Evolutionary conservation across 331 rosid genomes (phyloP), one percentile per base, ranked within the genome.

Genomic region (Quercus lobata): DNA sequence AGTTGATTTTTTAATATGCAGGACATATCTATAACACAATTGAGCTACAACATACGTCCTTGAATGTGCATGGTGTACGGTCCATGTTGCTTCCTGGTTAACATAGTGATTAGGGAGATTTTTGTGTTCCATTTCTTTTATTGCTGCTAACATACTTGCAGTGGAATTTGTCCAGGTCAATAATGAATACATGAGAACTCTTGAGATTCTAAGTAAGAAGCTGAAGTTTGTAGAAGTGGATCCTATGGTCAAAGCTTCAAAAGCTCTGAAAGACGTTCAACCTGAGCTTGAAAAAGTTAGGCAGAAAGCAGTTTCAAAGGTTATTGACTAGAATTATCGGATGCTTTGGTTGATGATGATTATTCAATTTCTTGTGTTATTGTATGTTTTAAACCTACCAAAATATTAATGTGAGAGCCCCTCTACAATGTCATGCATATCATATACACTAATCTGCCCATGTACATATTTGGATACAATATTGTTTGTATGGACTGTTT

Each of bases 271-370:
- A 82, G 99, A 96, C 84, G 96, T 93, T 81, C 97, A 93, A 78
- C 99, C 97, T 1, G 98, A 96, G 86, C 94, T 93, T 79, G 99
- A 93, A 85, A 95, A 93, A 76, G 98, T 95, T 70, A 75, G 98
- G 61, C 99, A 95, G 83, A 95, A 93, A 82, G 97, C 97, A 71
- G 91, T 93, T 81, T 90, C 29, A 27, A 27, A 93, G 98, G 98
- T 94, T 81, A 73, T 63, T 34, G 32, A 60, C 55, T 34, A 22
- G 32, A 79, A 32, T 71, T 69, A 4, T 71, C 4, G 30, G 16
- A 55, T 69, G 17, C 58, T 6, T 21, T 55, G 15, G 35, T 56
- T 79, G 77, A 78, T 78, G 7, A 54, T 34, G 69, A 35, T 76
- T 71, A 19, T 10, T 62, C 41, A 52, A 54, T 72, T 41, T 41